Evolutionary conservation across 177 flowering plant genomes (phyloP).

Genomic region (Vitis hybrid): DNA sequence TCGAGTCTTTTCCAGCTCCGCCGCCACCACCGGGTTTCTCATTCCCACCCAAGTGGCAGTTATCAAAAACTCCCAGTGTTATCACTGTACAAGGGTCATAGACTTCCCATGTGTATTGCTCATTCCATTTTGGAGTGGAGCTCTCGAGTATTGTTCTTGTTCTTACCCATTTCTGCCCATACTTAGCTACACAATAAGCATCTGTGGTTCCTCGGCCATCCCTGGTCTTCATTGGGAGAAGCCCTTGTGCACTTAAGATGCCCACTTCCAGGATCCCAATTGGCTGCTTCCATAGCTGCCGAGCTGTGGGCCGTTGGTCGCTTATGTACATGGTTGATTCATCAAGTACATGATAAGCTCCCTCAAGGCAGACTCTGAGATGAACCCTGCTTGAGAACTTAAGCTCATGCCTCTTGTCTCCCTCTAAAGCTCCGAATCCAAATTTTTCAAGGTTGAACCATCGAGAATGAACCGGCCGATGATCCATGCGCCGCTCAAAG

Average conservation of each 20-base stretch:
- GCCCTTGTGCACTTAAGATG: conserved; percentile 64
- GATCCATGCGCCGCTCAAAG: conserved; percentile 73
- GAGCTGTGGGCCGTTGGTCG: conserved; percentile 64
- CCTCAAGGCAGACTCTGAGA: conserved; percentile 81
- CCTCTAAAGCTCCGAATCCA: conserved; percentile 65
- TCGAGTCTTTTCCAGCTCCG: conserved; percentile 41
- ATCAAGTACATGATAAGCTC: conserved; percentile 77
- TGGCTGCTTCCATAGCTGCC: conserved; percentile 73
- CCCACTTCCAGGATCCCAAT: conserved; percentile 81
- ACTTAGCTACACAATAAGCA: conserved; percentile 83
- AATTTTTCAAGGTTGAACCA: conserved; percentile 84
- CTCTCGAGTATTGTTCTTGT: conserved; percentile 68
- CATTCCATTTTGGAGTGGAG: conserved; percentile 78
- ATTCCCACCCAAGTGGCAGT: conserved; percentile 59
- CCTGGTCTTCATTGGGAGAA: conserved; percentile 67
- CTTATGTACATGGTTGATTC: conserved; percentile 73
- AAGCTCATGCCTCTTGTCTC: conserved; percentile 60
- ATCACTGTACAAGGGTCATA: conserved; percentile 86
- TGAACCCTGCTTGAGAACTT: conserved; percentile 73
- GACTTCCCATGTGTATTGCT: conserved; percentile 91
- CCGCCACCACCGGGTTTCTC: conserved; percentile 28
- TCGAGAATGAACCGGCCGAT: conserved; percentile 64
- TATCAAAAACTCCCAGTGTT: conserved; percentile 85
- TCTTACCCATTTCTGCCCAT: conserved; percentile 74
- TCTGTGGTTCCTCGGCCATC: conserved; percentile 55